phyloP scores from a whole-genome alignment of 2,329 filamentous ascomycete genomes.

The Aspergillus versicolor region DNA sequence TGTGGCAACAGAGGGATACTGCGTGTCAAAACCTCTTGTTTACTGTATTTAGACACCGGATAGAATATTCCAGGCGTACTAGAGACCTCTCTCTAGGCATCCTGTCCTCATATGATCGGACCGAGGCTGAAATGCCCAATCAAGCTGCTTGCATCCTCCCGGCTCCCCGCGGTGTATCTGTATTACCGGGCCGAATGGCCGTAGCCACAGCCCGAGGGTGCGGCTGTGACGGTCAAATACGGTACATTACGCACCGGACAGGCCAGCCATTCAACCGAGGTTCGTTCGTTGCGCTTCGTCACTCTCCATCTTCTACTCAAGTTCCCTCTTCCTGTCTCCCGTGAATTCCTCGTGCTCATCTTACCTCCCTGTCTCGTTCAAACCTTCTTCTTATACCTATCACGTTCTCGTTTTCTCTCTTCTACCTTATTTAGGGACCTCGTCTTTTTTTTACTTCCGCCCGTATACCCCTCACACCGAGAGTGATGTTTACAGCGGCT shows the following conservation, averaged over 20 bases:
- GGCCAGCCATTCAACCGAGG: conserved; percentile 7
- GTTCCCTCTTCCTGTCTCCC: not conserved
- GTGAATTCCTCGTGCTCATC: conserved; percentile 12
- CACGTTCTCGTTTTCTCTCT: conserved; percentile 7
- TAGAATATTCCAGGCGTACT: not conserved
- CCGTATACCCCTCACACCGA: conserved; percentile 16
- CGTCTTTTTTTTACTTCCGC: conserved; percentile 12
- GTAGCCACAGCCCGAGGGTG: not conserved
- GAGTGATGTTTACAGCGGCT: conserved; percentile 47
- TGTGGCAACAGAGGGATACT: not conserved
- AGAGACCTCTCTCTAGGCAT: not conserved
- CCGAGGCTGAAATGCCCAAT: conserved; percentile 7
- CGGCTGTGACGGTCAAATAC: not conserved
- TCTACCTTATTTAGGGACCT: not conserved
- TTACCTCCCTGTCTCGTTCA: conserved; percentile 3
- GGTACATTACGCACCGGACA: not conserved
- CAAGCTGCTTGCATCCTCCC: not conserved
- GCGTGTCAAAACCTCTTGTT: not conserved
- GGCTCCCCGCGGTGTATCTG: conserved; percentile 9
- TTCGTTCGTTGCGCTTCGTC: conserved; percentile 9
- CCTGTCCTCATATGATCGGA: not conserved
- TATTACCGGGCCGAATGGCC: not conserved
- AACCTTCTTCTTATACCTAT: conserved; percentile 1
- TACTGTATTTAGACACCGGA: not conserved
- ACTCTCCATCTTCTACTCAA: conserved; percentile 13